Evolutionary conservation across 345 rosid genomes (phyloP).

Genomic region (Arabidopsis arenosa): DNA sequence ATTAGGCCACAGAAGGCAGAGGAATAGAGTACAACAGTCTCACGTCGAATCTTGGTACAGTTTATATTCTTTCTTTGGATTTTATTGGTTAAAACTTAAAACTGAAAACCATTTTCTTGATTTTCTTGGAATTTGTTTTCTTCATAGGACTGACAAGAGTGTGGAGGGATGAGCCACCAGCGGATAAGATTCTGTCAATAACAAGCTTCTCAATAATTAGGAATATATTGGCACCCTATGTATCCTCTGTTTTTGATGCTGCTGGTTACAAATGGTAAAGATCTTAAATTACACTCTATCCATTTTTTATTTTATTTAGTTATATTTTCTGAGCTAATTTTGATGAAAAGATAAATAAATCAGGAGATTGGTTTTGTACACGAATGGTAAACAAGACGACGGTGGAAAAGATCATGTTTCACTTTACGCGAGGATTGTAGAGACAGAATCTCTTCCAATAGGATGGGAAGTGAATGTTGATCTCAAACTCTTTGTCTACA

Average conservation of each 20-base stretch:
- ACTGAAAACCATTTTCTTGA: background rate
- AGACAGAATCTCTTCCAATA: constrained; percentile 20
- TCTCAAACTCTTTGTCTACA: constrained; percentile 45
- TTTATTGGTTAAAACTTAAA: background rate
- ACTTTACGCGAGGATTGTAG: constrained; percentile 45
- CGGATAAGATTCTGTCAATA: constrained; percentile 48
- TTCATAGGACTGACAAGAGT: constrained; percentile 36
- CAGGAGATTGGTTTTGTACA: constrained; percentile 50
- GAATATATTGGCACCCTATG: constrained; percentile 29
- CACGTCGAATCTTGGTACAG: constrained; percentile 26
- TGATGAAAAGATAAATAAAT: background rate
- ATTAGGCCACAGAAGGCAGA: constrained; percentile 29
- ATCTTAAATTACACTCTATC: background rate
- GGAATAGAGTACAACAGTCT: constrained; percentile 22
- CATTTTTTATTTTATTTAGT: background rate
- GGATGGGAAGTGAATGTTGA: constrained; percentile 47
- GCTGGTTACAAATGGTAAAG: constrained; percentile 51
- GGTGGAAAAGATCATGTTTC: constrained; percentile 44
- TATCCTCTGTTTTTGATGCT: constrained; percentile 49
- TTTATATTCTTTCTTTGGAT: background rate
- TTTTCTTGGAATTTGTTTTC: background rate
- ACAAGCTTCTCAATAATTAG: constrained; percentile 45
- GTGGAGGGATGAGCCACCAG: constrained; percentile 37
- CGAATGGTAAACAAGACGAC: constrained; percentile 43
- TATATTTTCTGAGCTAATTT: background rate